Base-by-base conservation (phyloP, 2,329 filamentous ascomycete genomes). In the Juglanconis sp. region DNA sequence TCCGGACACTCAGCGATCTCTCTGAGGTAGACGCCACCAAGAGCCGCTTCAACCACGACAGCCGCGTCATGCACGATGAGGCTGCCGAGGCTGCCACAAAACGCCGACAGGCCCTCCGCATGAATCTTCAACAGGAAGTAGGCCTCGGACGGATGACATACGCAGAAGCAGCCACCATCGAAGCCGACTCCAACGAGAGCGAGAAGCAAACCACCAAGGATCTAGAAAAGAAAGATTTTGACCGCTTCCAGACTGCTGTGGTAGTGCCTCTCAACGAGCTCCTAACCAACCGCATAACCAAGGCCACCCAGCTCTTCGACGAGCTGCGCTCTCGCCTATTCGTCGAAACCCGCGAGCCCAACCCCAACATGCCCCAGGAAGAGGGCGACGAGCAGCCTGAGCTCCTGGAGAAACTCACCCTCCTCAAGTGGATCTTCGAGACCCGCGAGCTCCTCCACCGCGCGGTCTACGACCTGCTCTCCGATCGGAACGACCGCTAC, bases 341-440 rank as follows among this genome's bases (percentile, higher is more conserved):
- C 63, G 87, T 86, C 55, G 89, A 91, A 64, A 88, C 84, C 60
- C 88, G 84, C 70, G 79, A 82, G 49, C 79, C 83, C 4, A 85
- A 87, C 64, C 89, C 92, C 0, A 94, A 96, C 68, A 86, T 92
- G 73, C 89, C 92, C 0, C 93, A 97, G 72, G 92, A 96, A 73
- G 94, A 97, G 76, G 94, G 95, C 17, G 94, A 98, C 67, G 94
- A 97, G 72, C 88, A 93, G 71, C 95, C 95, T 0, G 95, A 99
- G 73, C 81, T 98, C 0, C 79, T 98, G 2, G 95, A 99, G 74
- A 96, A 96, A 74, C 81, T 99, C 11, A 98, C 94, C 0, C 84
- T 97, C 52, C 81, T 98, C 13, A 99, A 98, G 70, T 98, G 95
- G 93, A 87, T 98, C 8, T 98, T 97, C 68, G 95, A 99, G 72